A percentile compares a stretch with the other conserved stretches of the same genome.
phyloP scores from a whole-genome alignment of 306 rosid species.

The Quercus aquifolioides region DNA sequence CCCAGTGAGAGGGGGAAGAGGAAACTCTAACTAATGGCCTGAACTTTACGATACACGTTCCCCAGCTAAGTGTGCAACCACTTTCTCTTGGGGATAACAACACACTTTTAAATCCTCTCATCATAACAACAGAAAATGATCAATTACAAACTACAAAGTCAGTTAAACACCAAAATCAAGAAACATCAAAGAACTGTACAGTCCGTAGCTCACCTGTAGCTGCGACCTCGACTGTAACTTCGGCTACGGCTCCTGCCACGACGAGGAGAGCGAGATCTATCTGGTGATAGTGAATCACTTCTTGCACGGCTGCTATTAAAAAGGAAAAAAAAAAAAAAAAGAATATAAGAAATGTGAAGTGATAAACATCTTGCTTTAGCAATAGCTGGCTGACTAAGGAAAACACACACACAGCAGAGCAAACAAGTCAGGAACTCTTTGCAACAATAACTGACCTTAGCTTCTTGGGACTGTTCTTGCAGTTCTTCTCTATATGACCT shows the following conservation, averaged over 20 bases:
- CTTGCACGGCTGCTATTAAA: slow-evolving; percentile 35
- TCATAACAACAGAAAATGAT: too few species aligned
- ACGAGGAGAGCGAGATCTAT: slow-evolving; percentile 58
- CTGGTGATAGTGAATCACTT: slow-evolving; percentile 50
- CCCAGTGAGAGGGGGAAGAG: too few species aligned
- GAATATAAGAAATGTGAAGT: background rate
- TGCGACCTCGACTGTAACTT: slow-evolving; percentile 71
- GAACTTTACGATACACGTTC: too few species aligned
- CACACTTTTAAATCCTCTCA: too few species aligned
- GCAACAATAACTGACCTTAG: slow-evolving; percentile 35
- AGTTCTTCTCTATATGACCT: slow-evolving; percentile 76
- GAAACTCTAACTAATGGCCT: too few species aligned
- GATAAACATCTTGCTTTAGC: background rate
- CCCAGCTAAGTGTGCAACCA: too few species aligned
- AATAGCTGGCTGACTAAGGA: background rate
- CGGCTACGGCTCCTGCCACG: slow-evolving; percentile 64
- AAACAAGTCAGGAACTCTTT: background rate
- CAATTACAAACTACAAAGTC: background rate
- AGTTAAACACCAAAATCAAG: background rate
- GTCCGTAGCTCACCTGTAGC: slow-evolving; percentile 50
- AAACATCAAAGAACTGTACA: background rate
- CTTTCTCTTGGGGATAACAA: too few species aligned
- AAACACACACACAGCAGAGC: background rate
- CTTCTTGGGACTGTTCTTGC: slow-evolving; percentile 79
- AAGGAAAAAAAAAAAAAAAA: background rate